Evolutionary conservation across 257 asterid genomes (phyloP), one percentile per base, ranked within the genome.

Genomic region (Schizonepeta tenuifolia): DNA sequence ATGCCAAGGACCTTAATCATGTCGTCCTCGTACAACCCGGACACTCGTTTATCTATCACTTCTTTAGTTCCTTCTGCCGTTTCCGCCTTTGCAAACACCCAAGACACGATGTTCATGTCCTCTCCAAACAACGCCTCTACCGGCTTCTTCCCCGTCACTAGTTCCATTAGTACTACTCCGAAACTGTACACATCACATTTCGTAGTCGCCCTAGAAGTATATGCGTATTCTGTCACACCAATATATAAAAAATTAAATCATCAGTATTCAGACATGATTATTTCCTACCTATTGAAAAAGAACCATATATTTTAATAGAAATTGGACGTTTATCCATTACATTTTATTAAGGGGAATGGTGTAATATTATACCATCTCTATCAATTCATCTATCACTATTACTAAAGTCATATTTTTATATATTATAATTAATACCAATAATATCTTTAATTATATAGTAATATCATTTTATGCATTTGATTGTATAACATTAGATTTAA

Each of bases 121-220:
- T 95, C 99, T 3, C 99, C 99, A 20, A 85, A 92, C 76, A 87
- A 96, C 0, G 86, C 78, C 83, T 92, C 98, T 65, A 95, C 91
- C 0, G 97, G 92, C 83, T 86, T 92, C 78, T 87, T 95, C 73
- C 99, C 99, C 0, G 99, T 95, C 24, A 95, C 80, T 24, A 91
- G 72, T 24, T 95, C 99, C 97, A 95, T 80, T 7, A 95, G 74
- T 2, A 95, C 97, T 1, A 95, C 97, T 54, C 99, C 98, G 5
- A 87, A 95, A 56, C 98, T 92, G 86, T 92, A 95, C 4, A 95
- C 98, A 18, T 95, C 99, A 33, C 97, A 90, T 63, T 86, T 95
- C 17, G 94, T 88, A 1, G 98, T 89, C 5, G 98, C 96, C 88
- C 90, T 95, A 61, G 98, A 89, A 9, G 96, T 84, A 59, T 90